Conservation (phyloP, 805 yeast genomes). For the Candida peoriensis region DNA sequence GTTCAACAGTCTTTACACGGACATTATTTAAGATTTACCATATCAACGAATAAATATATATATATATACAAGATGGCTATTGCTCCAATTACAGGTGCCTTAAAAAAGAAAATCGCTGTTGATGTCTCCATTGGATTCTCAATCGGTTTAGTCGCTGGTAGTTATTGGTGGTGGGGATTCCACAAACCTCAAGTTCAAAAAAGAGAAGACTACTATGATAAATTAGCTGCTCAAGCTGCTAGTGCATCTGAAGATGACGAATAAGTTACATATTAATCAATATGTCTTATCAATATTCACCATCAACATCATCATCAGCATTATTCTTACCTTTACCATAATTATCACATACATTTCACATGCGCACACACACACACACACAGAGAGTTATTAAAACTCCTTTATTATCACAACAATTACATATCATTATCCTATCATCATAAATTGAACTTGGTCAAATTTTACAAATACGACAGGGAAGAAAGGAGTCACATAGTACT, state of each 20-base stretch:
- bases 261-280: constrained; percentile 3
- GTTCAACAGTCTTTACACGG: no score
- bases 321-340: no score
- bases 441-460: no score
- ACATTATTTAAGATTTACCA: no score
- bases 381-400: no score
- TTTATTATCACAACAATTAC: no score
- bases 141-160: constrained; percentile 58
- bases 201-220: constrained; percentile 77
- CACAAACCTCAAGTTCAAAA: constrained; percentile 68
- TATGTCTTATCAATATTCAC: constrained; percentile 1
- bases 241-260: constrained; percentile 17
- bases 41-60: no score
- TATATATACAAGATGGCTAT: constrained; percentile 49
- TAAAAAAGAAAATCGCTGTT: constrained; percentile 73
- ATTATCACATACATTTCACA: background rate
- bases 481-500: no score
- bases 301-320: no score
- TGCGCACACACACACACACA: background rate
- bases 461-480: no score
- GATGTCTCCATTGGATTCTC: constrained; percentile 71
- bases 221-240: constrained; percentile 18
- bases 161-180: constrained; percentile 80
- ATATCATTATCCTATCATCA: no score
- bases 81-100: constrained; percentile 81